These are phyloP conservation scores for Penicillium argentinense DNA, from an alignment of 495 filamentous ascomycete species.

Conservation along the genomic window DNA sequence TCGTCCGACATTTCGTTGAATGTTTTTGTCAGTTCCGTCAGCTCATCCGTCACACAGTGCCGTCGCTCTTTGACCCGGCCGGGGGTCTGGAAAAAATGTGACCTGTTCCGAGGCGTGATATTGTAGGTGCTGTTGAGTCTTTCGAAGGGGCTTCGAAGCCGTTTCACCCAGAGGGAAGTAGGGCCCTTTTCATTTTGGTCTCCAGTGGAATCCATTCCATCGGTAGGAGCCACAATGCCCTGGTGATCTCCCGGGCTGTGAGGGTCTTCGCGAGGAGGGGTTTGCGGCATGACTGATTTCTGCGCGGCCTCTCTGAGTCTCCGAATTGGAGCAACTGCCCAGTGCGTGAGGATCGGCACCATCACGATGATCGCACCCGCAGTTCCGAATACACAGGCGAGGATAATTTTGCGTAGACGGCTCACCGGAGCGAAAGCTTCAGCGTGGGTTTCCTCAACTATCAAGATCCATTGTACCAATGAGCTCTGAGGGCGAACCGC, in stretches of 20 bases:
- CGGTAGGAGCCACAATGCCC: too few species aligned
- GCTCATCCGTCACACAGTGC: conserved; percentile 77
- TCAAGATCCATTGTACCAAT: conserved; percentile 75
- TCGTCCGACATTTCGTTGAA: conserved; percentile 97
- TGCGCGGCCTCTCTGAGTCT: conserved; percentile 74
- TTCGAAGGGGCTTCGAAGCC: conserved; percentile 8
- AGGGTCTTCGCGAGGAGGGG: neutral
- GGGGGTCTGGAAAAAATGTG: conserved; percentile 70
- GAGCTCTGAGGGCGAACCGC: conserved; percentile 62
- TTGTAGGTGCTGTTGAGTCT: conserved; percentile 13
- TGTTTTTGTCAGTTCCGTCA: conserved; percentile 80
- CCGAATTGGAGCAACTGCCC: conserved; percentile 76
- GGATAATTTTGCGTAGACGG: conserved; percentile 70
- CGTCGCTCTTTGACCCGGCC: conserved; percentile 74
- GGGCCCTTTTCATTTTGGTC: conserved; percentile 9
- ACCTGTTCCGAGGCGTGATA: neutral
- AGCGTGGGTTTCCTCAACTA: conserved; percentile 70
- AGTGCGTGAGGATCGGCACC: conserved; percentile 74
- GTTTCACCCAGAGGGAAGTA: conserved; percentile 11
- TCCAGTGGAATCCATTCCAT: neutral
- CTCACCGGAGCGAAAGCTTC: conserved; percentile 78
- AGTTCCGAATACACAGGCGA: conserved; percentile 83
- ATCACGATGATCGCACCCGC: conserved; percentile 65
- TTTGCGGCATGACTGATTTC: conserved; percentile 65
- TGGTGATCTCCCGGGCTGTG: neutral